phyloP scores from a whole-genome alignment of 225 moss, liverwort and hornwort genomes.

The Anthoceros angustus region DNA sequence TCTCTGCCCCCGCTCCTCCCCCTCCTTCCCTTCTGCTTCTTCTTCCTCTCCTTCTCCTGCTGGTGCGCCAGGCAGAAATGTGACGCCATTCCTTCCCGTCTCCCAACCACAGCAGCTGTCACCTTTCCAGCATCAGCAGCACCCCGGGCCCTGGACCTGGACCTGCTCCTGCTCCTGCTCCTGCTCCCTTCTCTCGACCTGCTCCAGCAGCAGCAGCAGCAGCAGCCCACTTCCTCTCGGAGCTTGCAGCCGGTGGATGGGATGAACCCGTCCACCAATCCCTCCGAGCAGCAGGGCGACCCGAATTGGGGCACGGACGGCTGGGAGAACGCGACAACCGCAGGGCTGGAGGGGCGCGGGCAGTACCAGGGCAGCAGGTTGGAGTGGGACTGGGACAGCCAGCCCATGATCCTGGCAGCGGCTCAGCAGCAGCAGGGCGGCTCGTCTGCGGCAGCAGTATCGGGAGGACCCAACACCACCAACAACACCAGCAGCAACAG shows the following conservation, averaged over 20 bases:
- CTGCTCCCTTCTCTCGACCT: slow-evolving; percentile 16
- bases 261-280: slow-evolving; percentile 96
- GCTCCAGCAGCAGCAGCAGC: slow-evolving; percentile 5
- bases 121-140: neutral
- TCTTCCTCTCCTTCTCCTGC: too few relatives aligned
- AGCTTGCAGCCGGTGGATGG: slow-evolving; percentile 54
- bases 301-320: slow-evolving; percentile 81
- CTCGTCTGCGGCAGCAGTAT: slow-evolving; percentile 7
- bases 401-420: slow-evolving; percentile 80
- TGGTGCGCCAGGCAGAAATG: slow-evolving; percentile 6
- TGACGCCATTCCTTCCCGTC: neutral
- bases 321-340: slow-evolving; percentile 74
- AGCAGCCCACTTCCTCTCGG: slow-evolving; percentile 11
- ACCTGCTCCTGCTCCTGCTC: slow-evolving; percentile 4
- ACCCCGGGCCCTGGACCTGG: slow-evolving; percentile 1
- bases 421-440: slow-evolving; percentile 13
- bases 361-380: slow-evolving; percentile 49
- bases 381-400: slow-evolving; percentile 96
- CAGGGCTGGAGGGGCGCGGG: slow-evolving; percentile 50
- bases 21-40: slow-evolving; percentile 10
- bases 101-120: neutral
- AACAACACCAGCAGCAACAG: slow-evolving; percentile 59
- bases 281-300: slow-evolving; percentile 95
- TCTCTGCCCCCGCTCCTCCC: slow-evolving; percentile 18
- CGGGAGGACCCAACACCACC: slow-evolving; percentile 51